Conservation (phyloP, 2,329 filamentous ascomycete genomes). For the Pestalotiopsis sp. region DNA sequence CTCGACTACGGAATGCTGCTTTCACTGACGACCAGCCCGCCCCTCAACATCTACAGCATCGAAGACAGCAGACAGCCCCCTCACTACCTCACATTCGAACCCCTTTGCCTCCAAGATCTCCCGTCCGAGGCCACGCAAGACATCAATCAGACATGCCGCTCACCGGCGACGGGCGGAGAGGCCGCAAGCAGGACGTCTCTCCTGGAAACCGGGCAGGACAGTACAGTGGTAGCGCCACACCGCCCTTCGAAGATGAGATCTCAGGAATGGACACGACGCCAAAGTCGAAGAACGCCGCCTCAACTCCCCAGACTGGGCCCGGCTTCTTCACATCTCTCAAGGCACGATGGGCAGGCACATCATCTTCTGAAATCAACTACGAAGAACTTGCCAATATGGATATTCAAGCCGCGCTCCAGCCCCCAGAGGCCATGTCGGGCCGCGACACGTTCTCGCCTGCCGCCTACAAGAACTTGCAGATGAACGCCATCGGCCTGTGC, state of each 20-base stretch:
- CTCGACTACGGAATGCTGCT: background rate
- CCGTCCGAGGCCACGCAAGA: slow-evolving; percentile 15
- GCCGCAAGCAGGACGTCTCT: slow-evolving; percentile 29
- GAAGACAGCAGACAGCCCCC: slow-evolving; percentile 27
- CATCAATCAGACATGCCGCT: slow-evolving; percentile 40
- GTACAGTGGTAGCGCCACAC: slow-evolving; percentile 32
- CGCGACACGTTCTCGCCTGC: slow-evolving; percentile 59
- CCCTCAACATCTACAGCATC: slow-evolving; percentile 24
- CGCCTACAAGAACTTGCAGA: slow-evolving; percentile 63
- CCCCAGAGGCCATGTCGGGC: slow-evolving; percentile 42
- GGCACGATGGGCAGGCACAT: slow-evolving; percentile 35
- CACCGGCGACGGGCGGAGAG: slow-evolving; percentile 42
- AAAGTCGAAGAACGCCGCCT: slow-evolving; percentile 27
- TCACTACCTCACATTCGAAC: slow-evolving; percentile 9
- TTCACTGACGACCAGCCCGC: slow-evolving; percentile 15
- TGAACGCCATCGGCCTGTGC: slow-evolving; percentile 58
- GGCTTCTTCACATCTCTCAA: slow-evolving; percentile 50
- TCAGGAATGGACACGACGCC: slow-evolving; percentile 35
- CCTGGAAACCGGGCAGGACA: slow-evolving; percentile 34
- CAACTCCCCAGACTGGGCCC: slow-evolving; percentile 41
- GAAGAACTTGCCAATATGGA: slow-evolving; percentile 61
- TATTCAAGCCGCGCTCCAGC: slow-evolving; percentile 57
- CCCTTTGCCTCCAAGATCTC: slow-evolving; percentile 14
- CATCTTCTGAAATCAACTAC: slow-evolving; percentile 30
- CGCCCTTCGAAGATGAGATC: slow-evolving; percentile 24